Percentiles rank a stretch among this genome's conserved stretches.
Conservation (phyloP, 148 eudicot genomes). For the Rhododendron molle region DNA sequence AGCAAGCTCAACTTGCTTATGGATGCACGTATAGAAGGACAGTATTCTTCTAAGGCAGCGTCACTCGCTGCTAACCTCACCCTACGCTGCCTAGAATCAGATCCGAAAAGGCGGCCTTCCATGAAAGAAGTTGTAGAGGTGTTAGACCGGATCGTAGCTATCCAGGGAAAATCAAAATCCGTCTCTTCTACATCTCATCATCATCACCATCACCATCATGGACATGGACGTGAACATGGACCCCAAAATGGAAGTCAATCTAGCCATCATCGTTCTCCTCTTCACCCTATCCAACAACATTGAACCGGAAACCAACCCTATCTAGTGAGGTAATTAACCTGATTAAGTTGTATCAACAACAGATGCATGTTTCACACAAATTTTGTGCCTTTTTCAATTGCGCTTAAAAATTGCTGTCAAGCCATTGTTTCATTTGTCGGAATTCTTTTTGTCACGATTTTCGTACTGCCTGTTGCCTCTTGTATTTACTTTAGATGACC, state of each 20-base stretch:
- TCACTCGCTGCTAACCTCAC: conserved; percentile 40
- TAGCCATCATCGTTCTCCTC: background rate
- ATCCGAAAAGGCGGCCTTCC: conserved; percentile 47
- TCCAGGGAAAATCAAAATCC: conserved; percentile 13
- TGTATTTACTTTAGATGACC: background rate
- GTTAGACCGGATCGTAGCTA: conserved; percentile 33
- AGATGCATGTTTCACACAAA: background rate
- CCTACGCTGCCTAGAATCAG: conserved; percentile 33
- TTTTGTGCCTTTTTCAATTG: background rate
- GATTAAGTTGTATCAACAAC: background rate
- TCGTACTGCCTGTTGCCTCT: background rate
- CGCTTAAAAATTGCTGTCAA: background rate
- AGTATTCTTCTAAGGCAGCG: conserved; percentile 57
- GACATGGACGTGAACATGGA: background rate
- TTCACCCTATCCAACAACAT: background rate
- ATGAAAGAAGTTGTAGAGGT: conserved; percentile 53
- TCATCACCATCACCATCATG: background rate
- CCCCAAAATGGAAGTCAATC: background rate
- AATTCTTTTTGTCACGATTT: conserved; percentile 9
- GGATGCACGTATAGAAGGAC: conserved; percentile 57
- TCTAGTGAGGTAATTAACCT: background rate
- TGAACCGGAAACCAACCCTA: conserved; percentile 2
- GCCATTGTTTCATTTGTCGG: background rate
- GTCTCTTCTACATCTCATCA: background rate
- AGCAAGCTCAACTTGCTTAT: conserved; percentile 47